phyloP scores from a whole-genome alignment of 805 yeast species.

The Teunomyces aglyptinius region DNA sequence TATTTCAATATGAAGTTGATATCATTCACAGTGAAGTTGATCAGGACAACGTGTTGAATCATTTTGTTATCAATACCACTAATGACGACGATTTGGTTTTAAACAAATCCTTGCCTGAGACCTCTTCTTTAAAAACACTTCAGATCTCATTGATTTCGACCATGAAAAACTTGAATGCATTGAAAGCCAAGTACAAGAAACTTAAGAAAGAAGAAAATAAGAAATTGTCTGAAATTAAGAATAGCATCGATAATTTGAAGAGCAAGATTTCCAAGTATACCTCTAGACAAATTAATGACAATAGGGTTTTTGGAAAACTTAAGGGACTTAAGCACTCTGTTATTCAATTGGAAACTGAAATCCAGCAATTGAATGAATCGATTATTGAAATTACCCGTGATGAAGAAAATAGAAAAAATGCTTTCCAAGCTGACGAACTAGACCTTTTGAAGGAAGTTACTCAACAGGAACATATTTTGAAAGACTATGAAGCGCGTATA shows the following conservation, averaged over 20 bases:
- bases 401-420: slow-evolving; percentile 11
- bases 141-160: slow-evolving; percentile 33
- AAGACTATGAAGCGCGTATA: slow-evolving; percentile 23
- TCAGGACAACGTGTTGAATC: slow-evolving; percentile 15
- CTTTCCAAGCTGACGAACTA: slow-evolving; percentile 18
- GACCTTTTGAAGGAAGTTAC: slow-evolving; percentile 19
- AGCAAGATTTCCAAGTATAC: slow-evolving; percentile 31
- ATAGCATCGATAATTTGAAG: slow-evolving; percentile 31
- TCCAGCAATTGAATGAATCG: slow-evolving; percentile 20
- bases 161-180: slow-evolving; percentile 22
- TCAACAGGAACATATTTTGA: slow-evolving; percentile 20
- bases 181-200: slow-evolving; percentile 27
- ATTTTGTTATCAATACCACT: slow-evolving; percentile 30
- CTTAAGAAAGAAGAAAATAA: slow-evolving; percentile 39
- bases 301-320: slow-evolving; percentile 33
- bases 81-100: slow-evolving; percentile 19
- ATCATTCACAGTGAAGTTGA: slow-evolving; percentile 12
- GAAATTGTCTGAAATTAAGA: slow-evolving; percentile 28
- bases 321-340: slow-evolving; percentile 41
- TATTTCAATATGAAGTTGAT: slow-evolving; percentile 36
- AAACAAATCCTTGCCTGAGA: slow-evolving; percentile 24
- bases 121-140: slow-evolving; percentile 29
- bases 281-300: slow-evolving; percentile 24
- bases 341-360: slow-evolving; percentile 37
- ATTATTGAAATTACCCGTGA: slow-evolving; percentile 14